Evolutionary conservation across 2,329 filamentous ascomycete genomes (phyloP).

Genomic region (Aspergillus aculeatus): DNA sequence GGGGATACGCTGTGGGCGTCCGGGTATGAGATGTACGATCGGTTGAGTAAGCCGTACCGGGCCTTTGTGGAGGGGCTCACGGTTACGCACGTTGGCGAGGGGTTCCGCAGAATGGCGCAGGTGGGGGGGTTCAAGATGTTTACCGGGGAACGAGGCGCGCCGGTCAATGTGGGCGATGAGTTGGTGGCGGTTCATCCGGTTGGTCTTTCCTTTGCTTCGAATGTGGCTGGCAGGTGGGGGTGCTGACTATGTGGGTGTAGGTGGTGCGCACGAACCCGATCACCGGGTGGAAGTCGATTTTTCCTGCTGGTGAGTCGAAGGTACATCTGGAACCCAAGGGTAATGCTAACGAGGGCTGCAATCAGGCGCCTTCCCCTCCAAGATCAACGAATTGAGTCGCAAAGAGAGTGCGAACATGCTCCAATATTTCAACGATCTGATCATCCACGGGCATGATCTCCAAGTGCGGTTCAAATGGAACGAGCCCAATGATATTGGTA

Average conservation of each 20-base stretch:
- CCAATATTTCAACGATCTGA: constrained; percentile 44
- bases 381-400: constrained; percentile 48
- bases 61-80: constrained; percentile 60
- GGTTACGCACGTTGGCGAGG: constrained; percentile 53
- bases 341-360: not conserved
- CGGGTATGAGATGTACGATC: constrained; percentile 57
- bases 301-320: constrained; percentile 33
- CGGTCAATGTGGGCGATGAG: constrained; percentile 54
- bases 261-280: constrained; percentile 63
- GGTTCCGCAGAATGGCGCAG: constrained; percentile 51
- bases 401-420: constrained; percentile 46
- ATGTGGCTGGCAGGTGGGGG: not conserved
- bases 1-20: constrained; percentile 32
- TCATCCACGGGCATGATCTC: constrained; percentile 52
- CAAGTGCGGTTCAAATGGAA: constrained; percentile 53
- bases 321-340: not conserved
- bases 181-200: constrained; percentile 53
- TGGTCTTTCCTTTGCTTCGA: not conserved
- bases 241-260: not conserved
- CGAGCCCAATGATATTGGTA: constrained; percentile 49
- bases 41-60: constrained; percentile 57
- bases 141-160: constrained; percentile 51
- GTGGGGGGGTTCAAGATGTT: constrained; percentile 33
- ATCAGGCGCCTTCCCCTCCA: constrained; percentile 37
- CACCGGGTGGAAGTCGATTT: constrained; percentile 62